Evolutionary conservation across 768 basidiomycete species (phyloP), one percentile per base, ranked within the genome.

Genomic region (Phaeotremella fagi): DNA sequence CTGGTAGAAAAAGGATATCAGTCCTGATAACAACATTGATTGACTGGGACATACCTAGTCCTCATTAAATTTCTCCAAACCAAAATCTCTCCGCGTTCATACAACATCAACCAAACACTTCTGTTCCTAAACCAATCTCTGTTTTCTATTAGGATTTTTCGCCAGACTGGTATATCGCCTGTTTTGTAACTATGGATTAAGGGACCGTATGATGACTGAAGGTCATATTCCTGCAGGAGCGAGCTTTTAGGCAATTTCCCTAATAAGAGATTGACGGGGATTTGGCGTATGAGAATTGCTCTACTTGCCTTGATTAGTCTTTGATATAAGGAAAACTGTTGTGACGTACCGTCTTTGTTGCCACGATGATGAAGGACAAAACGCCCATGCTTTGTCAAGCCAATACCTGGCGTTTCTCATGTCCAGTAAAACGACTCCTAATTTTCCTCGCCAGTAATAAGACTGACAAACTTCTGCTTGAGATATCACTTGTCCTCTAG

Each of bases 31-130:
- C 24, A 33, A 33, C 28, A 27, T 42, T 24, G 11, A 36, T 18
- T 25, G 50, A 9, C 38, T 15, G 50, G n/a, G 12, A n/a, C 14
- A 26, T 5, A 46, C 52, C 43, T 46, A 14, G 11, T 27, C 15
- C 64, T 44, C 22, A 71, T 60, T 3, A 71, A 49, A 45, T 65
- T 71, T 35, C 69, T 43, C 66, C 66, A 68, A 3, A 71, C 57
- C 29, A 71, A 45, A 11, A 66, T 65, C 51, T 71, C 69, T 11
- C 69, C 69, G 20, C 69, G 33, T 44, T 71, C 69, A 38, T 50
- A 66, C 23, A 71, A 45, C 7, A 71, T 57, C 53, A 71, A 51
- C 69, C 69, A 71, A 5, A 67, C 56, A 35, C 50, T 52, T 45
- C 69, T 41, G 9, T 45, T 38, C 27, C 69, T 48, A 27, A 55